Evolutionary conservation across 371 early-diverging fungal genomes (phyloP).

Genomic region (Encephalitozoon cuniculi): DNA sequence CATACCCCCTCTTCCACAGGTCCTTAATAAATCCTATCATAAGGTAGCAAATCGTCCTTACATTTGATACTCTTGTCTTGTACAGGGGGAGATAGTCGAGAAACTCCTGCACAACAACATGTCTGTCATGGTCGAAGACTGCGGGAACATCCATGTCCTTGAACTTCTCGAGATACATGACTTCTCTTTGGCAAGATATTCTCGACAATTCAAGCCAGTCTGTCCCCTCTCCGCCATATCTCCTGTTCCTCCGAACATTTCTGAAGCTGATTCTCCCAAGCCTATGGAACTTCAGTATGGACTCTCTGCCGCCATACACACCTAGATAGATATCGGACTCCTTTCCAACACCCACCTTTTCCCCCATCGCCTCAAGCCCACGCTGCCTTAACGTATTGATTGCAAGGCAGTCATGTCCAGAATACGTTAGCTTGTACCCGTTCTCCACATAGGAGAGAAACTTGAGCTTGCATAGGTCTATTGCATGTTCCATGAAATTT

Average conservation of each 20-base stretch:
- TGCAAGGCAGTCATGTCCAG: constrained; percentile 96
- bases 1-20: constrained; percentile 82
- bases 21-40: constrained; percentile 85
- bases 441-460: constrained; percentile 44
- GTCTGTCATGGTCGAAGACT: constrained; percentile 81
- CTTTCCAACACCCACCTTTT: constrained; percentile 98
- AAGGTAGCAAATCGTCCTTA: constrained; percentile 76
- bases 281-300: constrained; percentile 61
- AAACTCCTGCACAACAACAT: constrained; percentile 90
- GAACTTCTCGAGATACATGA: constrained; percentile 60
- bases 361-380: constrained; percentile 80
- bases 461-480: constrained; percentile 51
- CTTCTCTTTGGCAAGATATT: constrained; percentile 57
- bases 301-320: constrained; percentile 33
- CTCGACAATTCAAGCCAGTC: constrained; percentile 61
- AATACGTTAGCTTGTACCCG: constrained; percentile 89
- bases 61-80: constrained; percentile 70
- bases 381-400: constrained; percentile 78
- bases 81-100: constrained; percentile 67
- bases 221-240: constrained; percentile 68
- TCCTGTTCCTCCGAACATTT: constrained; percentile 87
- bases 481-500: constrained; percentile 37
- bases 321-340: constrained; percentile 67
- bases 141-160: constrained; percentile 86
- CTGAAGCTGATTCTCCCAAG: constrained; percentile 91